Evolutionary conservation across 2,329 filamentous ascomycete species (phyloP), one percentile per base, ranked within the genome.

Genomic region (Xylariaceae sp.): DNA sequence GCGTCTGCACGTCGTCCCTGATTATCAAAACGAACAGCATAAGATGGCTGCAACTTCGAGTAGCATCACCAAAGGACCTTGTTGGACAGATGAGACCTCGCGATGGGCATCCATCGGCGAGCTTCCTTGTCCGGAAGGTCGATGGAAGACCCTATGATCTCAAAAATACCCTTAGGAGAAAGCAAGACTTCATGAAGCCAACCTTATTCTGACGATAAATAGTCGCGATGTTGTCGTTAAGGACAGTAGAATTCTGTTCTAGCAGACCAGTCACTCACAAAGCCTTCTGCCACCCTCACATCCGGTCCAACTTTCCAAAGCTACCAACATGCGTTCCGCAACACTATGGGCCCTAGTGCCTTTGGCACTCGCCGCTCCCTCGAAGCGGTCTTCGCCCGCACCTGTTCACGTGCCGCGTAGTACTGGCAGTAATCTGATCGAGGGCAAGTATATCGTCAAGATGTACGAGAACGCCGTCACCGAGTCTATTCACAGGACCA

Each of bases 361-460:
- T 54, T 40, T 71, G 63, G 70, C 65, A 56, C 53, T 69, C 31
- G 69, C 70, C 58, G 68, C 69, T 43, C 70, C 70, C 31, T 68
- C 69, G 7, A 70, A 66, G 63, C 66, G 70, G 43, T 58, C 69
- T 37, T 58, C 63, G 51, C 70, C 70, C 14, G 70, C 69, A 26
- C 70, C 70, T 34, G 55, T 72, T 14, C 56, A 71, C 44, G 65
- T 66, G 59, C 69, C 70, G 8, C 65, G 66, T 36, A 61, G 53
- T 49, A 63, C 63, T 12, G 53, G 53, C 3, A 21, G 14, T 36
- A 60, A 67, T 31, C 59, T 74, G 33, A 60, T 76, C 36, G 64
- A 74, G 44, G 72, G 71, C 61, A 78, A 74, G 62, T 80, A 79
- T 66, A 80, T 81, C 54, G 67, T 81, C 66, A 80, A 77, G 29